phyloP scores from a whole-genome alignment of 2,329 filamentous ascomycete genomes.

The Blumeriella jaapii region DNA sequence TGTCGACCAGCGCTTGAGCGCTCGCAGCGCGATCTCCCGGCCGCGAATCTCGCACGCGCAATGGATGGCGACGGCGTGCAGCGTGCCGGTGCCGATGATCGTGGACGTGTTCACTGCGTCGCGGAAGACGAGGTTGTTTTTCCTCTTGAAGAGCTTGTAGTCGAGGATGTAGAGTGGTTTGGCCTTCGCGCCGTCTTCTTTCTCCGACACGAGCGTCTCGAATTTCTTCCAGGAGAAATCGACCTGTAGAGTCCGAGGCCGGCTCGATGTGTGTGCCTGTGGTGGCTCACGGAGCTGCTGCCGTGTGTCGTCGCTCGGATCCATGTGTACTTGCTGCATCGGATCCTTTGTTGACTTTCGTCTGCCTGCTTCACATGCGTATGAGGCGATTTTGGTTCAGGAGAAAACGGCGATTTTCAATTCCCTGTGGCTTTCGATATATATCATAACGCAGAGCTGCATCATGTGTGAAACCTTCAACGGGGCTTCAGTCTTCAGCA shows the following conservation, averaged over 20 bases:
- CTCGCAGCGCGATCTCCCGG: slow-evolving; percentile 6
- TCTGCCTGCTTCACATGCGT: too few relatives aligned
- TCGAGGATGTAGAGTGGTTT: slow-evolving; percentile 12
- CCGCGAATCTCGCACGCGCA: slow-evolving; percentile 11
- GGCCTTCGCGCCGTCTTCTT: slow-evolving; percentile 1
- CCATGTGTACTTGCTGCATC: too few relatives aligned
- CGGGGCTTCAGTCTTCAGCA: too few relatives aligned
- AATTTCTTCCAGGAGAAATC: slow-evolving; percentile 16
- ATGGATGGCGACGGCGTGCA: slow-evolving; percentile 12
- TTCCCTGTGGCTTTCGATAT: too few relatives aligned
- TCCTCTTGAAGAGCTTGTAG: slow-evolving; percentile 7
- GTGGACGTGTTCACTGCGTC: neutral
- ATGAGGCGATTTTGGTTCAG: too few relatives aligned
- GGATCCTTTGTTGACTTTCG: too few relatives aligned
- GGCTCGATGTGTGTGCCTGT: too few relatives aligned
- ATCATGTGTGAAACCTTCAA: too few relatives aligned
- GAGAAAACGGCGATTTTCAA: too few relatives aligned
- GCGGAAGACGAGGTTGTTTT: slow-evolving; percentile 9
- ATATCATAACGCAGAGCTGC: too few relatives aligned
- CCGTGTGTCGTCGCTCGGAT: too few relatives aligned
- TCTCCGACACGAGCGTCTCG: slow-evolving; percentile 8
- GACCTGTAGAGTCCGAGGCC: slow-evolving; percentile 5
- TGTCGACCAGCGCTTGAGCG: slow-evolving; percentile 12
- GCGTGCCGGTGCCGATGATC: slow-evolving; percentile 8
- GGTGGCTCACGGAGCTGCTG: too few relatives aligned